These are phyloP conservation scores for Candida ortonii DNA, from an alignment of 805 yeast genomes.

Conservation along the genomic window DNA sequence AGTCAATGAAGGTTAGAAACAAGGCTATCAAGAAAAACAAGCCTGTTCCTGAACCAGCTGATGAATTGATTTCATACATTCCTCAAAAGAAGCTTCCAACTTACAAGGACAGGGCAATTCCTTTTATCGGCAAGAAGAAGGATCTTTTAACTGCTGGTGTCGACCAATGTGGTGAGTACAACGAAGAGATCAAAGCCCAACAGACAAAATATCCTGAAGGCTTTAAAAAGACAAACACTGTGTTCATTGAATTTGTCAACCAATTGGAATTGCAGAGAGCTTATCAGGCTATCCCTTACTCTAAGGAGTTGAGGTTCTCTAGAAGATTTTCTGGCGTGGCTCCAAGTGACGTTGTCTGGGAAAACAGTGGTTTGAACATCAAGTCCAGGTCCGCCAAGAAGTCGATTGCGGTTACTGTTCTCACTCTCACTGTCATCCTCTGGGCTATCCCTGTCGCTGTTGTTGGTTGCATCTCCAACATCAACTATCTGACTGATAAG, in stretches of 20 bases:
- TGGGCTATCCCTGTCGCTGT: slow-evolving; percentile 99
- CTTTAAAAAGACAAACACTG: slow-evolving; percentile 59
- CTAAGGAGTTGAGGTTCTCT: slow-evolving; percentile 41
- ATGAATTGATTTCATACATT: slow-evolving; percentile 61
- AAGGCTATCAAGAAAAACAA: slow-evolving; percentile 59
- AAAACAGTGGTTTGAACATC: slow-evolving; percentile 59
- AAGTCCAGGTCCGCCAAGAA: slow-evolving; percentile 56
- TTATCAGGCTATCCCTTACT: slow-evolving; percentile 72
- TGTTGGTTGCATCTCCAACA: slow-evolving; percentile 90
- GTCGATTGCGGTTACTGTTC: slow-evolving; percentile 57
- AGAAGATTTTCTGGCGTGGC: slow-evolving; percentile 58
- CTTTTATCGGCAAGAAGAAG: slow-evolving; percentile 77
- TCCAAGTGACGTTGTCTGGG: slow-evolving; percentile 87
- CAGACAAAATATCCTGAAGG: slow-evolving; percentile 53
- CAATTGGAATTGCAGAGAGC: slow-evolving; percentile 89
- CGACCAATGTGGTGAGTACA: slow-evolving; percentile 65
- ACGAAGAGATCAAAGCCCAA: slow-evolving; percentile 55
- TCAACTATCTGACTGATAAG: slow-evolving; percentile 65
- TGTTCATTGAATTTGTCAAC: slow-evolving; percentile 75
- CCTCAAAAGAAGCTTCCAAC: slow-evolving; percentile 78
- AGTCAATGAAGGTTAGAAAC: slow-evolving; percentile 53
- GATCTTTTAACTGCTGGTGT: slow-evolving; percentile 75
- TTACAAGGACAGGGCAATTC: slow-evolving; percentile 65
- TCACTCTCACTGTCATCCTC: slow-evolving; percentile 69
- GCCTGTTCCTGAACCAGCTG: slow-evolving; percentile 52